These are phyloP conservation scores for Curvularia lunata DNA, from an alignment of 2,329 filamentous ascomycete genomes.

Conservation along the genomic window DNA sequence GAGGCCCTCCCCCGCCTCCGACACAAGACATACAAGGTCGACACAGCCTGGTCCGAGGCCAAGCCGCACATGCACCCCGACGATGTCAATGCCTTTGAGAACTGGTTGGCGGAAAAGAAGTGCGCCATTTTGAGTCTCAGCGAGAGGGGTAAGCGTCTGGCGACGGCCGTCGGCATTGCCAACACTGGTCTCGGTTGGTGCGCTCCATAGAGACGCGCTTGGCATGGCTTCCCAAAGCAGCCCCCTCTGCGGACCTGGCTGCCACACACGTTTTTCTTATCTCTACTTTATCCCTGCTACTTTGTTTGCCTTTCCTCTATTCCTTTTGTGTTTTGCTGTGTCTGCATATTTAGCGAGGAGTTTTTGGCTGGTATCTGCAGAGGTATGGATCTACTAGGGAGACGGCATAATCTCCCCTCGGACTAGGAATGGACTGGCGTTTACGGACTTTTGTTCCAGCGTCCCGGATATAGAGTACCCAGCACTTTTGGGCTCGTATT, in stretches of 20 bases:
- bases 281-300: too few species aligned
- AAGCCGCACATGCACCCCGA: slow-evolving; percentile 32
- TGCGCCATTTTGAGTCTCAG: slow-evolving; percentile 42
- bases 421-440: slow-evolving; percentile 16
- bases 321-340: slow-evolving; percentile 2
- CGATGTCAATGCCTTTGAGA: slow-evolving; percentile 45
- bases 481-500: slow-evolving; percentile 5
- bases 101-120: slow-evolving; percentile 51
- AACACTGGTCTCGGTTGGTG: slow-evolving; percentile 46
- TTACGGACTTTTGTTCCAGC: slow-evolving; percentile 6
- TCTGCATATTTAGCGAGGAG: slow-evolving; percentile 32
- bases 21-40: slow-evolving; percentile 47
- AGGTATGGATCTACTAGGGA: slow-evolving; percentile 26
- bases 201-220: slow-evolving; percentile 34
- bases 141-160: slow-evolving; percentile 38
- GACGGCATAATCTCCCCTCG: slow-evolving; percentile 19
- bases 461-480: not conserved
- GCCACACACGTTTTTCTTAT: slow-evolving; percentile 7
- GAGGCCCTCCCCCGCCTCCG: slow-evolving; percentile 53
- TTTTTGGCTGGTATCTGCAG: slow-evolving; percentile 30
- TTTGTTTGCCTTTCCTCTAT: too few species aligned
- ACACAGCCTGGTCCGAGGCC: slow-evolving; percentile 43
- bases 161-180: slow-evolving; percentile 30
- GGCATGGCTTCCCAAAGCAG: slow-evolving; percentile 13
- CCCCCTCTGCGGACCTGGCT: slow-evolving; percentile 11